A percentile compares a stretch with the other conserved stretches of the same genome.
Evolutionary conservation across 768 basidiomycete species (phyloP).

Genomic region (Kwoniella newhampshirensis): DNA sequence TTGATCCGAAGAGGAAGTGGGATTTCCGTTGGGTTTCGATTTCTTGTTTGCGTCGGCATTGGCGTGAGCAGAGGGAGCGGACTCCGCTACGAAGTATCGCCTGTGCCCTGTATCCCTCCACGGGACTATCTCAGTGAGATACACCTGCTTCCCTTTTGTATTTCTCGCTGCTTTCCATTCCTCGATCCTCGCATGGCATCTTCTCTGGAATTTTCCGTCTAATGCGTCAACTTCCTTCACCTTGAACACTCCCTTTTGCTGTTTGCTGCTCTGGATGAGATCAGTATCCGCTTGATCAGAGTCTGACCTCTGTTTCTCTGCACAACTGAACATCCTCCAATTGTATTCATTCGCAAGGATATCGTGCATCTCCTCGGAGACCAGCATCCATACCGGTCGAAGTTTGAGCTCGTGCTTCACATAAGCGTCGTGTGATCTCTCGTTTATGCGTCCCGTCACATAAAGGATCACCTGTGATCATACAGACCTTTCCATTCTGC

Average conservation of each 20-base stretch:
- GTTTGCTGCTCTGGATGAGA: conserved; percentile 64
- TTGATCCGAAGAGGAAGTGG: conserved; percentile 42
- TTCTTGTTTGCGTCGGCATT: not conserved
- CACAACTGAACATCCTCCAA: conserved; percentile 66
- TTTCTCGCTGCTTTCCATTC: conserved; percentile 59
- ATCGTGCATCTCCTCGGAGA: conserved; percentile 60
- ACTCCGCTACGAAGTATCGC: conserved; percentile 62
- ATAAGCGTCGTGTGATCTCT: conserved; percentile 60
- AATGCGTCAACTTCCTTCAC: conserved; percentile 36
- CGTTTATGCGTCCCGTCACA: conserved; percentile 55
- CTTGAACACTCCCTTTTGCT: conserved; percentile 56
- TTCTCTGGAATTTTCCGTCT: conserved; percentile 57
- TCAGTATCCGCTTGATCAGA: conserved; percentile 60
- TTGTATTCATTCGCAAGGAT: conserved; percentile 58
- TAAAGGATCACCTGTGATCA: conserved; percentile 67
- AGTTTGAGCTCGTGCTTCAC: conserved; percentile 55
- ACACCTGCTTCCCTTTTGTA: conserved; percentile 63
- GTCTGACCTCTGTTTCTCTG: conserved; percentile 63
- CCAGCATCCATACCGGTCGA: conserved; percentile 64
- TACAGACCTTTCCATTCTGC: conserved; percentile 57
- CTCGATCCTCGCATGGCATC: conserved; percentile 60
- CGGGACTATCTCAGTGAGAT: conserved; percentile 58
- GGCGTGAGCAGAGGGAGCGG: not conserved
- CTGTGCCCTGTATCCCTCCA: conserved; percentile 63
- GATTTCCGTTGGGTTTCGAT: conserved; percentile 29